Evolutionary conservation across 345 rosid species (phyloP).

Genomic region (Pseudoturritis turrita): DNA sequence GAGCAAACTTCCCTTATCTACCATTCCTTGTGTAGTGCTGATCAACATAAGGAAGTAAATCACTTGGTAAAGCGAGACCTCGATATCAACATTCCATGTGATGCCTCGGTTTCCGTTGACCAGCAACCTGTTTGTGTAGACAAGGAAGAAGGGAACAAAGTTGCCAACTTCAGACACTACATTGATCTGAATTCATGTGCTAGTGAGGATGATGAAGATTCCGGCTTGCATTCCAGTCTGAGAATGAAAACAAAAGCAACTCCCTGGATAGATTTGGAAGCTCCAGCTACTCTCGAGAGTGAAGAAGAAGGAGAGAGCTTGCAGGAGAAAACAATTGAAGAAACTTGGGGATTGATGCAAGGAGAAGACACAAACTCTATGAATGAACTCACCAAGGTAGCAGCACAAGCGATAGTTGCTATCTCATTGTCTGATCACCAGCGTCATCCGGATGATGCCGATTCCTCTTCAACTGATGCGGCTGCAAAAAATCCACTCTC

Average conservation of each 20-base stretch:
- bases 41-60: constrained; percentile 18
- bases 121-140: constrained; percentile 16
- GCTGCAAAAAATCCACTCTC: constrained; percentile 36
- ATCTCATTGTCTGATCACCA: constrained; percentile 38
- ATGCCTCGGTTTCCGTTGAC: constrained; percentile 45
- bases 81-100: constrained; percentile 87
- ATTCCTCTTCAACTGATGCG: constrained; percentile 27
- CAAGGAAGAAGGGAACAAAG: constrained; percentile 11
- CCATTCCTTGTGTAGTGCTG: constrained; percentile 2
- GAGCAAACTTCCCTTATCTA: constrained; percentile 22
- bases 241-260: constrained; percentile 31
- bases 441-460: constrained; percentile 25
- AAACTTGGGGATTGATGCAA: constrained; percentile 10
- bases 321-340: constrained; percentile 16
- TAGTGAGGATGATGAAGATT: constrained; percentile 39
- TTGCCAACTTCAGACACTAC: constrained; percentile 27
- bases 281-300: constrained; percentile 37
- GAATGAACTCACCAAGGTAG: constrained; percentile 29
- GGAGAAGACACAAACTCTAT: not conserved
- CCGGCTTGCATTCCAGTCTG: constrained; percentile 24
- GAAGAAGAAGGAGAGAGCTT: constrained; percentile 35
- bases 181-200: constrained; percentile 61
- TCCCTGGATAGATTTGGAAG: constrained; percentile 61
- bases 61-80: constrained; percentile 28
- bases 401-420: constrained; percentile 61